A percentile compares a stretch with the other conserved stretches of the same genome.
These are phyloP conservation scores for sorghum (Sorghum bicolor) DNA, from an alignment of 176 grass and related monocot species.

Conservation along the genomic window DNA sequence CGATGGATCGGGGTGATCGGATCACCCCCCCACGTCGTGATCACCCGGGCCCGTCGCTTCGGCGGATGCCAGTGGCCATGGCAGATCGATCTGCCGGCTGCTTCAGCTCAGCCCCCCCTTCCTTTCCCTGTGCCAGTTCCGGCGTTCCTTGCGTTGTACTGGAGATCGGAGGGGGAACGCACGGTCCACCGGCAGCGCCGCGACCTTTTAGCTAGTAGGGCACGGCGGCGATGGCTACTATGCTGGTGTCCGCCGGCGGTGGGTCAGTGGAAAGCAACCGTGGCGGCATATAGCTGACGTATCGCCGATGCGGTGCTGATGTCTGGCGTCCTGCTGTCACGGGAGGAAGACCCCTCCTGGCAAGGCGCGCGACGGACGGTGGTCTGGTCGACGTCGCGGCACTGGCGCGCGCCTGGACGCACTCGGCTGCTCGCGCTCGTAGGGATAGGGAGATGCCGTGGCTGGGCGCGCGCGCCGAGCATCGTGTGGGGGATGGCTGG, in stretches of 20 bases:
- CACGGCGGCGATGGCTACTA: not conserved
- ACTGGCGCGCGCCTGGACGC: not conserved
- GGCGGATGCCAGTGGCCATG: not conserved
- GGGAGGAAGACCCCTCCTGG: not conserved
- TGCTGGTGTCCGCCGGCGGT: not conserved
- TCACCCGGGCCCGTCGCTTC: not conserved
- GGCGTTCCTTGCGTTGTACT: too few species aligned
- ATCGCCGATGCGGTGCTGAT: slow-evolving; percentile 27
- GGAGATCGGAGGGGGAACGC: not conserved
- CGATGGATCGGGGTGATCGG: not conserved
- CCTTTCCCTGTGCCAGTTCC: slow-evolving; percentile 16
- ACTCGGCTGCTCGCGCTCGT: not conserved
- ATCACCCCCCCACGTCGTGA: not conserved
- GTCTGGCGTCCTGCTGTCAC: not conserved
- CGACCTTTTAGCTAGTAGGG: not conserved
- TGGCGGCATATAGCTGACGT: not conserved
- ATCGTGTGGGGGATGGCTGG: not conserved
- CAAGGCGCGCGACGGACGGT: not conserved
- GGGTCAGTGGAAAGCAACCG: slow-evolving; percentile 12
- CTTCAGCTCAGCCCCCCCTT: too few species aligned
- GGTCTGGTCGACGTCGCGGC: slow-evolving; percentile 29
- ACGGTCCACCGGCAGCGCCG: not conserved
- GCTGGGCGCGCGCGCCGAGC: not conserved
- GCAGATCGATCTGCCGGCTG: not conserved
- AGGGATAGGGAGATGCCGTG: not conserved